Evolutionary conservation across 2,329 filamentous ascomycete species (phyloP), one percentile per base, ranked within the genome.

Genomic region (Cadophora malorum): DNA sequence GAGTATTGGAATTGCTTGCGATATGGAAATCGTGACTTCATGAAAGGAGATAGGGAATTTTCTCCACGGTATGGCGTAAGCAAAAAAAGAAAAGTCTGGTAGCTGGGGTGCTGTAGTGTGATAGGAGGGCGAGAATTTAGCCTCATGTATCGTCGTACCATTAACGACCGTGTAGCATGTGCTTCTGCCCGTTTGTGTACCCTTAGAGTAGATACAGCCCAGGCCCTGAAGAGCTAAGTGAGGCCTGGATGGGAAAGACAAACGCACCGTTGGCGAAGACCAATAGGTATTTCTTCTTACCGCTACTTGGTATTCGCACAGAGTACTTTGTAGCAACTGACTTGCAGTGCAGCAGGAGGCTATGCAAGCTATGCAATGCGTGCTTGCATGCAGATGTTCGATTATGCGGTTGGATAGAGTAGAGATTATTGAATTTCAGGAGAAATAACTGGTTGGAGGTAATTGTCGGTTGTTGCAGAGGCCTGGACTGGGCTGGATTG

Each of bases 221-320:
- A 38, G 35, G 9, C 9, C 23, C 50, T 53, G 21, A 28, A 14
- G 23, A 25, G 21, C 49, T 38, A 38, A 38, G 3, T 38, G 35
- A 38, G 35, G 35, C 35, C 7, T 38, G 35, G 50, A 28, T 53
- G 25, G 9, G 50, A 28, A 53, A 16, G 23, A 52, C 21, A 52
- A 4, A 28, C 14, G 23, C 16, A 28, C 50, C 10, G 23, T 14
- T 25, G 23, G 23, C 14, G 7, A 45, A n/a, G 33, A 23, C 55
- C 33, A 16, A 41, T 38, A 23, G 33, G 38, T 38, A 41, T 58
- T 58, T 58, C 33, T 19, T 38, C 31, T 58, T 58, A 58, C 55
- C 55, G 55, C 55, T 58, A 38, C 33, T 58, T 58, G 31, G 8
- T 9, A 21, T 58, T 58, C 33, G 53, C 50, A 53, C 12, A 14